phyloP scores from a whole-genome alignment of 495 filamentous ascomycete genomes.

The Hapsidospora chrysogenum region DNA sequence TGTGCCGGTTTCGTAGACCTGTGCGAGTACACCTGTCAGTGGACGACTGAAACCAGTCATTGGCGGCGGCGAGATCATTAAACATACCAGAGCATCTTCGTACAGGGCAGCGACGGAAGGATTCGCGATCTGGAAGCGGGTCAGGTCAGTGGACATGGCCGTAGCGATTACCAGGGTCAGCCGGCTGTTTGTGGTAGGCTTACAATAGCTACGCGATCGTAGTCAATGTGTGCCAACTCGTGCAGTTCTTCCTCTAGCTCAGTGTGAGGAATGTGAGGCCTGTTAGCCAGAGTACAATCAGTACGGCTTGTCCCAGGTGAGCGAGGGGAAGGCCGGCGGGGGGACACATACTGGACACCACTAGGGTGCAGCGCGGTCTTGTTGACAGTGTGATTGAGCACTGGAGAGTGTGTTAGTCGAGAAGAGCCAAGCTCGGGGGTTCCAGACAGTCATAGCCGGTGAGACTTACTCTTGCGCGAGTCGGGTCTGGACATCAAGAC shows the following conservation, averaged over 20 bases:
- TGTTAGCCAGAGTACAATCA: slow-evolving; percentile 22
- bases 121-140: slow-evolving; percentile 55
- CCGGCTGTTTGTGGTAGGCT: slow-evolving; percentile 14
- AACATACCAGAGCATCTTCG: slow-evolving; percentile 80
- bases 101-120: slow-evolving; percentile 83
- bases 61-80: too few species aligned
- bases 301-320: slow-evolving; percentile 8
- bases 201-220: slow-evolving; percentile 95
- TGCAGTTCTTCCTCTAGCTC: slow-evolving; percentile 94
- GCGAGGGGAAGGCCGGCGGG: slow-evolving; percentile 6
- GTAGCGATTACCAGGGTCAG: slow-evolving; percentile 6
- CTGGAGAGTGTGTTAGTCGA: slow-evolving; percentile 28
- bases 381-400: slow-evolving; percentile 60
- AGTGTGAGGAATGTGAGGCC: slow-evolving; percentile 74
- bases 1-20: slow-evolving; percentile 92
- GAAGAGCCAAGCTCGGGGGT: too few species aligned
- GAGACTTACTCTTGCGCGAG: slow-evolving; percentile 22
- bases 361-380: slow-evolving; percentile 76
- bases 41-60: too few species aligned
- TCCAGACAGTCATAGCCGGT: too few species aligned
- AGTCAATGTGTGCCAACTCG: slow-evolving; percentile 98
- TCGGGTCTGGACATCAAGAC: slow-evolving; percentile 16
- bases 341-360: slow-evolving; percentile 67
- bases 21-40: slow-evolving; percentile 9
- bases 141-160: neutral